Evolutionary conservation across 495 filamentous ascomycete species (phyloP).

Genomic region (Neurospora sp.): DNA sequence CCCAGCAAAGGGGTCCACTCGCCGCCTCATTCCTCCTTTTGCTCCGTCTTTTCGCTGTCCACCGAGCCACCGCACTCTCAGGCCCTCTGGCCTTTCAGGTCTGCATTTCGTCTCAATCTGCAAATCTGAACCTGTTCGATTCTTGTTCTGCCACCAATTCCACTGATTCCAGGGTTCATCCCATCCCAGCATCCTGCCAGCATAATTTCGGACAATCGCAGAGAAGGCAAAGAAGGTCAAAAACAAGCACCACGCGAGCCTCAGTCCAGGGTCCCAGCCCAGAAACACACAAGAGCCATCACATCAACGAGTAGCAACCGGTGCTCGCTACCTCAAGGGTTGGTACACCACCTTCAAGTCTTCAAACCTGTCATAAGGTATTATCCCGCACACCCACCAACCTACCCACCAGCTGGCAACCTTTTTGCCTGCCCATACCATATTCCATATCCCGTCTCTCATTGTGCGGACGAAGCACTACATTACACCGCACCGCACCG

Average conservation of each 20-base stretch:
- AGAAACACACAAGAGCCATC: not conserved
- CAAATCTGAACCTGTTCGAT: conserved; percentile 3
- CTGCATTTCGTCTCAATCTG: not conserved
- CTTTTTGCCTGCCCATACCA: not conserved
- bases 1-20: conserved; percentile 2
- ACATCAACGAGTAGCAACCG: not conserved
- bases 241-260: not conserved
- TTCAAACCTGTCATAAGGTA: not conserved
- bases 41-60: not conserved
- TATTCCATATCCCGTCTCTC: not conserved
- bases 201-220: not conserved
- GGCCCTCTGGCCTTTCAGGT: not conserved
- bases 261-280: not conserved
- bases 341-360: not conserved
- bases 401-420: not conserved
- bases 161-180: not conserved
- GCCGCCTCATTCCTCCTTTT: not conserved
- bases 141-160: not conserved
- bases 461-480: not conserved
- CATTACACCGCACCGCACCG: not conserved
- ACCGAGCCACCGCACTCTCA: not conserved
- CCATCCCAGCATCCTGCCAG: not conserved
- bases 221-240: not conserved
- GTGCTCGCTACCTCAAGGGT: not conserved
- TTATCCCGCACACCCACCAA: not conserved